Percentiles rank a stretch among this genome's conserved stretches.
Conservation (phyloP, 2,329 filamentous ascomycete species). For the Zymoseptoria brevis region DNA sequence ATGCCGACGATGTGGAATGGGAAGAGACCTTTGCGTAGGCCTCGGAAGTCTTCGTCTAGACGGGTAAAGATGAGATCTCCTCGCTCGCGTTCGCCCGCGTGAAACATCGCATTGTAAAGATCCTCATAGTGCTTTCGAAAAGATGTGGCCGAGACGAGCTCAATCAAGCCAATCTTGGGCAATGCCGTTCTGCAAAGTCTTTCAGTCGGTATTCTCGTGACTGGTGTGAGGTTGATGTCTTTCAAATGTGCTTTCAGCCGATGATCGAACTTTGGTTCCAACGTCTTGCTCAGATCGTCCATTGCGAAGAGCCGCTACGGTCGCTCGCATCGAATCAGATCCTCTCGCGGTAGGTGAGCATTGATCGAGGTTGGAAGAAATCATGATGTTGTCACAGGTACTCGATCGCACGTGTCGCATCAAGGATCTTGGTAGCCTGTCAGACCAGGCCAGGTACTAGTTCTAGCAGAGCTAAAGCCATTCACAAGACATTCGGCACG, state of each 20-base stretch:
- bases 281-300: constrained; percentile 5
- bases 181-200: constrained; percentile 10
- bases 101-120: constrained; percentile 15
- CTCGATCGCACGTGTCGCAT: too few relatives aligned
- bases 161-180: constrained; percentile 15
- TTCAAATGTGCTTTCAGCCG: constrained; percentile 4
- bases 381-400: too few relatives aligned
- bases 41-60: constrained; percentile 10
- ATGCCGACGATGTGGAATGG: constrained; percentile 18
- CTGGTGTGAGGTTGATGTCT: constrained; percentile 4
- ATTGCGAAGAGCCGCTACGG: constrained; percentile 1
- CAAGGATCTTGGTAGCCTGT: too few relatives aligned
- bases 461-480: too few relatives aligned
- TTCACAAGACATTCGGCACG: too few relatives aligned
- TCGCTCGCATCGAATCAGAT: too few relatives aligned
- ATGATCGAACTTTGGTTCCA: constrained; percentile 4
- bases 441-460: too few relatives aligned
- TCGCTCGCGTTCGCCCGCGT: constrained; percentile 16
- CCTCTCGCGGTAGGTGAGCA: too few relatives aligned
- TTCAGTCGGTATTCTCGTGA: constrained; percentile 8
- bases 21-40: constrained; percentile 6
- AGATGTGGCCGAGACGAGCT: constrained; percentile 11
- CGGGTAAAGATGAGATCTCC: constrained; percentile 14
- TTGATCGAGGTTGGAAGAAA: too few relatives aligned
- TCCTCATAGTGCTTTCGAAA: constrained; percentile 11